Conservation (phyloP, 768 basidiomycete species). For the Favolaschia claudopus region DNA sequence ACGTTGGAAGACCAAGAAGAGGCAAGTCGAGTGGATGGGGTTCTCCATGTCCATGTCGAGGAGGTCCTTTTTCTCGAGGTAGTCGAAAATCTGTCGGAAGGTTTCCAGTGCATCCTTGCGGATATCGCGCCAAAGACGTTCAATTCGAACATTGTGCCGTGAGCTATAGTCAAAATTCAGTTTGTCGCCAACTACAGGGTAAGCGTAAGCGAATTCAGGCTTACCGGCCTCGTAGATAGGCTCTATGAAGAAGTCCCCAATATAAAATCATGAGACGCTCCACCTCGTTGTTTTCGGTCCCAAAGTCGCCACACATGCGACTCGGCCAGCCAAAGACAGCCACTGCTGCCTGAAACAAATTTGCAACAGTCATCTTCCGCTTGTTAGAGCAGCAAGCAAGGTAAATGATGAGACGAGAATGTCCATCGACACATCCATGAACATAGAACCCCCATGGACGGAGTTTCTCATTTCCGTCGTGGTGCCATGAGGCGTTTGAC, state of each 20-base stretch:
- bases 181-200: too few species aligned
- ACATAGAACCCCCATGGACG: conserved; percentile 35
- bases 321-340: conserved; percentile 11
- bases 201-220: too few species aligned
- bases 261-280: not conserved
- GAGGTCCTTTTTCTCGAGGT: conserved; percentile 33
- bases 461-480: conserved; percentile 36
- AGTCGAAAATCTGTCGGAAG: conserved; percentile 35
- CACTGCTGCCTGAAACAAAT: not conserved
- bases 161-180: too few species aligned
- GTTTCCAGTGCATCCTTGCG: conserved; percentile 36
- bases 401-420: conserved; percentile 11
- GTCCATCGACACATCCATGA: conserved; percentile 39
- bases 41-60: conserved; percentile 32
- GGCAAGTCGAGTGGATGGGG: conserved; percentile 20
- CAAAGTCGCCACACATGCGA: conserved; percentile 9
- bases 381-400: conserved; percentile 16
- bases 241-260: too few species aligned
- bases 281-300: conserved; percentile 1
- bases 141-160: conserved; percentile 35
- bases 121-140: conserved; percentile 36
- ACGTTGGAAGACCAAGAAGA: conserved; percentile 35
- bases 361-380: not conserved
- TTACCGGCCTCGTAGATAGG: too few species aligned
- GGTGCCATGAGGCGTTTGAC: too few species aligned